Evolutionary conservation across 169 alveolate genomes (phyloP), one percentile per base, ranked within the genome.

Genomic region (Plasmodium adleri): DNA sequence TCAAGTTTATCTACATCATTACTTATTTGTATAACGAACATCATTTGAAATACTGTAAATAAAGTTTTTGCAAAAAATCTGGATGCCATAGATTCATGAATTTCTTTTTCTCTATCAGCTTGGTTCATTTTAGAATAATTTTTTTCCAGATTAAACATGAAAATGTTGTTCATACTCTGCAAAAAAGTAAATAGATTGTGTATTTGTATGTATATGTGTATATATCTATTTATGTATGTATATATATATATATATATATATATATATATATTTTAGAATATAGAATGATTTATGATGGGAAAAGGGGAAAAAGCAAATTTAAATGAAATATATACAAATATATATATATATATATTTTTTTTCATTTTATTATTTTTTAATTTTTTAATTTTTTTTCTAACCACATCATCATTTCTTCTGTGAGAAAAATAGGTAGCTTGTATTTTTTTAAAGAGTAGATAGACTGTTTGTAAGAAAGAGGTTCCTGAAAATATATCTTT

Each of bases 141-240:
- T 1, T 12, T 28, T 52, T 68, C 17, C 1, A 76, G 76, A 62
- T 22, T 76, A 72, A 76, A 76, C 43, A 76, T 63, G 76, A 76
- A 76, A 28, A 76, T 56, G 32, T 78, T 78, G 56, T 78, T 78
- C 78, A 78, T 78, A 49, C 89, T 66, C 89, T 78, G 63, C 17
- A 71, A 68, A 58, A 1, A 47, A 49, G 15, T 17, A 54, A 60
- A 32, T 17, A 22, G 1, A 20, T 32, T 56, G 20, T 13, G 9
- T 56, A 12, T 56, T 56, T 56, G 10, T 56, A 24, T 24, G 88
- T 62, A 56, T n/a, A n/a, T n/a, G n/a, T n/a, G n/a, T n/a, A n/a
- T n/a, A n/a, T n/a, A n/a, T n/a, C n/a, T n/a, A 50, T 50, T 12
- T 50, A 50, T 50, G n/a, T 50, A 47, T 7, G n/a, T 13, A 12